These are phyloP conservation scores for Salmacisia buchloeana DNA, from an alignment of 1,284 basidiomycete species.

Conservation along the genomic window DNA sequence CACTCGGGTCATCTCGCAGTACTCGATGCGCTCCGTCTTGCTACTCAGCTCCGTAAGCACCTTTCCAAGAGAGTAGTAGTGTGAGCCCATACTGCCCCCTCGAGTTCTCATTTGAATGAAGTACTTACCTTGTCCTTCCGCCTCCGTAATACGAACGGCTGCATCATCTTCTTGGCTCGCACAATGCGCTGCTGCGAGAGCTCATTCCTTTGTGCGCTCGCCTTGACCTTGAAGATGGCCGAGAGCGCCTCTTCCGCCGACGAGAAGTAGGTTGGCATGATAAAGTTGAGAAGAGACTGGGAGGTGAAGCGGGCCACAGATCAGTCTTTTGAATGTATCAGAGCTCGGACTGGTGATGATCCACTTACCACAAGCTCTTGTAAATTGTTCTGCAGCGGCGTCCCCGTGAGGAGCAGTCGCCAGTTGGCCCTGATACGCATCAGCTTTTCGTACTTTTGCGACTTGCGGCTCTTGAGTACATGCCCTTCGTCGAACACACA, in stretches of 20 bases:
- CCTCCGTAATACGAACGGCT: constrained; percentile 90
- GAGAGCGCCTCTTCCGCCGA: constrained; percentile 70
- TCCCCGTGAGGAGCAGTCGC: constrained; percentile 89
- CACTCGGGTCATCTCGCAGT: constrained; percentile 82
- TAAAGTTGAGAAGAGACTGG: constrained; percentile 88
- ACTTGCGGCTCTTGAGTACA: constrained; percentile 92
- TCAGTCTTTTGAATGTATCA: too few relatives aligned
- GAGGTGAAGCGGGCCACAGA: neutral
- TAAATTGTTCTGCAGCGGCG: constrained; percentile 75
- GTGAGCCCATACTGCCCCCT: neutral
- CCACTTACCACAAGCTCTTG: constrained; percentile 66
- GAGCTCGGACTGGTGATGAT: neutral
- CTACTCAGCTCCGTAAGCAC: constrained; percentile 86
- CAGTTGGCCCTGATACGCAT: constrained; percentile 79
- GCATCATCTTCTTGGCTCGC: constrained; percentile 97
- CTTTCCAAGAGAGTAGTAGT: neutral
- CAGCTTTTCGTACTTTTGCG: constrained; percentile 84
- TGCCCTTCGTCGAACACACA: constrained; percentile 89
- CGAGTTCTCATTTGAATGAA: neutral
- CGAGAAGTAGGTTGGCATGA: constrained; percentile 82
- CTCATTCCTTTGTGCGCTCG: constrained; percentile 74
- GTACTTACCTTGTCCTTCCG: constrained; percentile 63
- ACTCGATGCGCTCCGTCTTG: constrained; percentile 85
- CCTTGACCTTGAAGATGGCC: constrained; percentile 93
- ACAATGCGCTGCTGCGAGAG: constrained; percentile 85